Evolutionary conservation across 441 rosid species (phyloP).

Genomic region (Aquilaria agallochum): DNA sequence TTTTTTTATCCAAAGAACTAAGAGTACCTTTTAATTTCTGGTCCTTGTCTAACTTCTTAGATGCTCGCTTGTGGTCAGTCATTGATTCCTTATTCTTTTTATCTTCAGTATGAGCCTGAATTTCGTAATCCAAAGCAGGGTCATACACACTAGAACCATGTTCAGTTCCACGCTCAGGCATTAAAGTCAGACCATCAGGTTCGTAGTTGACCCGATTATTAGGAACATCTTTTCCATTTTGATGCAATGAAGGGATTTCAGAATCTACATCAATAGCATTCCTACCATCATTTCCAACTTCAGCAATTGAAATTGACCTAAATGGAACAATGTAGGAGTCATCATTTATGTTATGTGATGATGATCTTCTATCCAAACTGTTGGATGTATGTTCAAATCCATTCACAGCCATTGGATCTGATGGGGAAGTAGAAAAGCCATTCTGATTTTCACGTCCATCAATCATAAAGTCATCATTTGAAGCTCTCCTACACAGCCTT

Average conservation of each 20-base stretch:
- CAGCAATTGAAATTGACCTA: slow-evolving; percentile 39
- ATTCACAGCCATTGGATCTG: slow-evolving; percentile 48
- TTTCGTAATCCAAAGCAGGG: slow-evolving; percentile 77
- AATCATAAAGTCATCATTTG: slow-evolving; percentile 57
- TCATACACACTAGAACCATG: slow-evolving; percentile 60
- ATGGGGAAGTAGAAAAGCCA: slow-evolving; percentile 28
- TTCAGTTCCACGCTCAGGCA: slow-evolving; percentile 70
- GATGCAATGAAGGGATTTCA: slow-evolving; percentile 50
- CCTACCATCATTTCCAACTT: slow-evolving; percentile 37
- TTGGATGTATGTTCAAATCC: slow-evolving; percentile 48
- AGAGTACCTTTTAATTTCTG: slow-evolving; percentile 47
- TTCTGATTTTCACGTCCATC: slow-evolving; percentile 32
- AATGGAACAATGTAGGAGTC: slow-evolving; percentile 78
- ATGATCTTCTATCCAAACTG: slow-evolving; percentile 37
- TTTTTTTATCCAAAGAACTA: slow-evolving; percentile 55
- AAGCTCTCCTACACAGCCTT: slow-evolving; percentile 37
- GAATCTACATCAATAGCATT: slow-evolving; percentile 58
- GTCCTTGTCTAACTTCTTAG: slow-evolving; percentile 59
- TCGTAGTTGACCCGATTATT: slow-evolving; percentile 53
- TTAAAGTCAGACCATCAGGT: slow-evolving; percentile 74
- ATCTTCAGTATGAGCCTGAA: slow-evolving; percentile 37
- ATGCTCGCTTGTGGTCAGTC: slow-evolving; percentile 35
- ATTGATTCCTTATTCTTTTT: slow-evolving; percentile 40
- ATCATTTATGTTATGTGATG: slow-evolving; percentile 49
- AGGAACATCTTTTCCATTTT: slow-evolving; percentile 32